Evolutionary conservation across 352 stramenopile genomes (phyloP), one percentile per base, ranked within the genome.

Genomic region (Phytophthora europaea): DNA sequence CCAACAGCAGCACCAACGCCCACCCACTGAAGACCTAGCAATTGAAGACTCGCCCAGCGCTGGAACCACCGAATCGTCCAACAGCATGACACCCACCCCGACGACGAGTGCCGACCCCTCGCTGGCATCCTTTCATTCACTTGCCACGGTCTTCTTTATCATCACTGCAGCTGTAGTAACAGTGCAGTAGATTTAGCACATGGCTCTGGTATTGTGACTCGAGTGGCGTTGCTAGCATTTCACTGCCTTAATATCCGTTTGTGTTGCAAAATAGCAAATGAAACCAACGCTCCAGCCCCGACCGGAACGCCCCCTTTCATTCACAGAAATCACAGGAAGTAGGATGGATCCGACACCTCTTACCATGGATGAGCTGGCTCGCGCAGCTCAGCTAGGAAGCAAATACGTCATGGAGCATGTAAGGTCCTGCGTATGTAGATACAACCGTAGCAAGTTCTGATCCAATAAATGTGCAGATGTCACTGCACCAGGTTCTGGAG

Each of bases 401-500:
- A 67, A 74, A 45, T 61, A 79, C 12, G 31, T 79, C 28, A 58
- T 70, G 34, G 65, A 80, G n/a, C 54, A 73, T 63, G 76, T 80
- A 54, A 65, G 64, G 55, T 51, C 13, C 1, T 72, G 18, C 43
- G 6, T 53, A 15, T 9, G 43, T 22, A 23, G 43, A 23, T 23
- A 20, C 16, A 22, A 18, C 7, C 16, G 3, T 23, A 50, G 28
- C 28, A 31, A 31, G 4, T 4, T 31, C 43, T 50, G 43, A 50
- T 13, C 8, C 18, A 59, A 9, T 8, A 16, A 7, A n/a, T 62
- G 28, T 65, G 45, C 43, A 94, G 84, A 43, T 88, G 6, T 90
- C 87, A 0, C 68, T 86, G 28, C 64, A 45, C 23, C 73, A 78
- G 13, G 61, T 91, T 53, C 47, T 91, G 4, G 63, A 75, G 22